Evolutionary conservation across 345 rosid species (phyloP), one percentile per base, ranked within the genome.

Genomic region (Eutrema yunnanense): DNA sequence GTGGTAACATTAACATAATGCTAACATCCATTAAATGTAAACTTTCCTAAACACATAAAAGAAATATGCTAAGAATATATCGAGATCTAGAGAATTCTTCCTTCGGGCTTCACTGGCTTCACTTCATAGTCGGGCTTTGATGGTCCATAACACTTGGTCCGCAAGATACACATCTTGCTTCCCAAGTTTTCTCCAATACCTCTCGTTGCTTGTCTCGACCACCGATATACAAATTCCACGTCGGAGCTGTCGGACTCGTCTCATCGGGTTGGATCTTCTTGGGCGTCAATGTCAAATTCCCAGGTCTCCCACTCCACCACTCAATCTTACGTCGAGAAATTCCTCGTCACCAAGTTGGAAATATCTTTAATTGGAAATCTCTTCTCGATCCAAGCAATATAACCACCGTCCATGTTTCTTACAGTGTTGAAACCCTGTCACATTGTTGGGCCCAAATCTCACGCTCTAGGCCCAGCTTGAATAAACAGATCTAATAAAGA

Each of bases 241-340:
- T 95, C 37, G 97, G 89, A 2, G 90, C 86, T 14, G 90, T 92
- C 57, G 99, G 90, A 2, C 79, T 95, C 11, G 98, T 98, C 10
- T 81, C 92, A 7, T 87, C 98, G 16, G 98, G 98, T 62, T 87
- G 97, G 64, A 82, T 95, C 84, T 95, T 81, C 85, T 63, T 90
- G 59, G 99, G 99, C 5, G 92, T 67, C 69, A 95, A 95, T 70
- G 73, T 95, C 4, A 98, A 95, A 66, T 95, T 92, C 75, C 92
- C 96, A 7, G 89, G 87, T 30, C 92, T 95, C 63, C 98, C 99
- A 34, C 98, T 95, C 77, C 84, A 90, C 72, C 92, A 90, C 36
- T 82, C 97, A 27, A 81, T 95, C 75, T 22, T 98, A 95, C 84
- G 99, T 98, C 73, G 99, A 95, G 63, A 98, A 95, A 60, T 92